Percentiles rank a stretch among this genome's conserved stretches.
Evolutionary conservation across 345 rosid species (phyloP).

Genomic region (Citrus glauca): DNA sequence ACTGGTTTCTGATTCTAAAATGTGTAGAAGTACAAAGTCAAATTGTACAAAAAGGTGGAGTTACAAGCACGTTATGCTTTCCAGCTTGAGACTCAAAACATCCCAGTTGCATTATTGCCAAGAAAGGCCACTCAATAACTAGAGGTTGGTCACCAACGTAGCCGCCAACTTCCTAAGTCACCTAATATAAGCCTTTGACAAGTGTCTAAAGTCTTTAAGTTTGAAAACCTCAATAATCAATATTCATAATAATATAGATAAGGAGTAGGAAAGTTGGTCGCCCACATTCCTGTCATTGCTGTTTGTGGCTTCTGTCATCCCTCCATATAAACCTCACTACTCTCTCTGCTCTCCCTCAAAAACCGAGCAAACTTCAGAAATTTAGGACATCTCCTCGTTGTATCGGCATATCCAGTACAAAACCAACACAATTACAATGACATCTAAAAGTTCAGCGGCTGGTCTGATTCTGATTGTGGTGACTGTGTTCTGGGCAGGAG

Average conservation of each 20-base stretch:
- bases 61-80: constrained; percentile 33
- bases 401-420: constrained; percentile 4
- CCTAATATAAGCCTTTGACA: neutral
- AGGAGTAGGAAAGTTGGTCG: constrained; percentile 41
- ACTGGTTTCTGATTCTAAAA: constrained; percentile 2
- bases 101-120: neutral
- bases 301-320: constrained; percentile 15
- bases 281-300: constrained; percentile 21
- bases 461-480: constrained; percentile 31
- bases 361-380: constrained; percentile 11
- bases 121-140: neutral
- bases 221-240: constrained; percentile 1
- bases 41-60: constrained; percentile 10
- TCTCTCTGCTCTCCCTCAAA: constrained; percentile 14
- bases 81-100: neutral
- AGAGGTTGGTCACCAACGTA: constrained; percentile 32
- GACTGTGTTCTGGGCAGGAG: constrained; percentile 36
- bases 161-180: neutral
- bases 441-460: constrained; percentile 17
- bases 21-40: neutral
- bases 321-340: constrained; percentile 27
- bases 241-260: neutral
- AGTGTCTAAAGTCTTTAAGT: neutral
- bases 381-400: constrained; percentile 7
- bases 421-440: constrained; percentile 23